Evolutionary conservation across 352 stramenopile genomes (phyloP).

Genomic region (Globisporangium spinosum): DNA sequence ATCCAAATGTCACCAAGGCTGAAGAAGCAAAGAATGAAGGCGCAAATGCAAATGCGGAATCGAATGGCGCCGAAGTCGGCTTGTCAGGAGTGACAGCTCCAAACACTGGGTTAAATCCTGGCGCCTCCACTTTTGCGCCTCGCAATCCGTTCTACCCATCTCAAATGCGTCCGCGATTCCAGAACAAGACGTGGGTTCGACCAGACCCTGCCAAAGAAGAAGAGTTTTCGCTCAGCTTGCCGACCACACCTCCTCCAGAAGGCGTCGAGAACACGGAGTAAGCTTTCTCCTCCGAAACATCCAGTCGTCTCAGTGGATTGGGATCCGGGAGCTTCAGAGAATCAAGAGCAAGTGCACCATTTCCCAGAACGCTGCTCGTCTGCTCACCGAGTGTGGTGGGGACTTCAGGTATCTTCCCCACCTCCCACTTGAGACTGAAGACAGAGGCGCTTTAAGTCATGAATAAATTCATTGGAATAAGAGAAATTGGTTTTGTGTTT

Average conservation of each 20-base stretch:
- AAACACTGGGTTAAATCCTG: conserved; percentile 26
- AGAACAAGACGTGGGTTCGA: conserved; percentile 88
- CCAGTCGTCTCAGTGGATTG: background rate
- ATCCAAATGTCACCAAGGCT: conserved; percentile 65
- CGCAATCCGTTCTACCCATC: conserved; percentile 65
- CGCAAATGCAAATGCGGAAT: conserved; percentile 18
- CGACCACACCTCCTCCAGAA: conserved; percentile 66
- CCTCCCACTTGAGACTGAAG: background rate
- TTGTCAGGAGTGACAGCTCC: conserved; percentile 7
- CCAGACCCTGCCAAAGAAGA: conserved; percentile 67
- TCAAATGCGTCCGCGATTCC: conserved; percentile 78
- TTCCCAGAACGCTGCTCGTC: background rate
- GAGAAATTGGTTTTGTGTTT: background rate
- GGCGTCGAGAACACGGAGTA: conserved; percentile 28
- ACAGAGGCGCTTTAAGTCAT: background rate
- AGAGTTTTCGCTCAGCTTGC: conserved; percentile 68
- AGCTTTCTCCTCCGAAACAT: background rate
- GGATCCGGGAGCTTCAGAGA: no score
- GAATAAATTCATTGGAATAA: conserved; percentile 14
- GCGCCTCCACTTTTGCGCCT: conserved; percentile 38
- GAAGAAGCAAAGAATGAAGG: conserved; percentile 27
- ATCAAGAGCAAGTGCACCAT: background rate
- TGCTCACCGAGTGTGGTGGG: no score
- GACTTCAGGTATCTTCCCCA: background rate
- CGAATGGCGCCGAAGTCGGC: conserved; percentile 7